Evolutionary conservation across 257 asterid genomes (phyloP), one percentile per base, ranked within the genome.

Genomic region (Solanum tarapatanum): DNA sequence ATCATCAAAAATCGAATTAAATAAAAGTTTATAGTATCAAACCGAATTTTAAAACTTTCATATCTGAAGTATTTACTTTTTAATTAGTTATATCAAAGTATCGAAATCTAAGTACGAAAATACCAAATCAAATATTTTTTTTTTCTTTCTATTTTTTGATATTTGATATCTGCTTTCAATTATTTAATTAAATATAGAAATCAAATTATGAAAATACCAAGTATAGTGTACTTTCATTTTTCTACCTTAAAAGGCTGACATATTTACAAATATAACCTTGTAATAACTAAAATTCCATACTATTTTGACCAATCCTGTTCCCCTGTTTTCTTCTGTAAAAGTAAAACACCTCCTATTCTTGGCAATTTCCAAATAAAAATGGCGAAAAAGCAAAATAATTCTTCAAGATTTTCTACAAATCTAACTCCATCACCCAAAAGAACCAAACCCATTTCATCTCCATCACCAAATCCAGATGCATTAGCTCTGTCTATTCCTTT

Each of bases 401-500:
- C 79, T 13, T 32, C 79, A 72, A 30, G n/a, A 30, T 3, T 30
- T 35, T 70, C 23, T 4, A n/a, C 39, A 70, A 70, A 70, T 75
- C 4, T 1, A n/a, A 72, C 43, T 32, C 79, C 79, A 32, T 72
- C 35, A n/a, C 23, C 83, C 11, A 1, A 41, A n/a, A 76, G 4
- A 35, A 36, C 26, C 33, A n/a, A 32, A 16, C 79, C 55, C 83
- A 76, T 37, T 11, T 75, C 55, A 28, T 28, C 36, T 68, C 9
- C 82, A 17, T 72, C 28, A 36, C 55, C 11, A 36, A 75, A 75
- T 75, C 58, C 32, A 24, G 35, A 87, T 86, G 91, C 94, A 89
- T 89, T 91, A 92, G 93, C 91, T 23, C 90, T 92, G 45, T 51
- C 93, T 10, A 33, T 94, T 89, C 36, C 93, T 10, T 51, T 94